Percentiles rank a stretch among this genome's conserved stretches.
phyloP scores from a whole-genome alignment of 2,329 filamentous ascomycete genomes.

The Eutypa lata region DNA sequence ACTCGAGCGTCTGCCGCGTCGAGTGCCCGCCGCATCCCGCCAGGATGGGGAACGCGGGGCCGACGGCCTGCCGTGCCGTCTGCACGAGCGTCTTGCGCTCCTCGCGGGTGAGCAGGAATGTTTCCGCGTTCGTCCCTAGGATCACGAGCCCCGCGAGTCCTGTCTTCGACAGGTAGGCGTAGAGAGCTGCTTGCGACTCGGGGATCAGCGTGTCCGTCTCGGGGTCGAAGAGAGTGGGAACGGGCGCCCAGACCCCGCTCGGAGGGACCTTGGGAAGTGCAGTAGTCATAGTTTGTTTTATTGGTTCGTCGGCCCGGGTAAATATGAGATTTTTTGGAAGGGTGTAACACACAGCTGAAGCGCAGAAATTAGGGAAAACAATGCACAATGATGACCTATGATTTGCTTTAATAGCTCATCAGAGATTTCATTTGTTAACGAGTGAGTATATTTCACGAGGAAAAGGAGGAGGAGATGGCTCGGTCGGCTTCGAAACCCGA shows the following conservation, averaged over 20 bases:
- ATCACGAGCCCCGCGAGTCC: conserved; percentile 31
- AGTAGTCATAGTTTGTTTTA: neutral
- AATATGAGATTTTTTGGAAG: neutral
- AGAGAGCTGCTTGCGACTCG: conserved; percentile 45
- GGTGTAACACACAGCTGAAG: too few relatives aligned
- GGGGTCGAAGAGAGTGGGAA: conserved; percentile 51
- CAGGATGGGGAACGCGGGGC: conserved; percentile 55
- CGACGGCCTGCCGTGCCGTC: conserved; percentile 52
- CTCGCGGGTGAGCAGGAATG: conserved; percentile 52
- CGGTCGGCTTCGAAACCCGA: too few relatives aligned
- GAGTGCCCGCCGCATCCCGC: conserved; percentile 63
- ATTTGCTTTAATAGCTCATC: too few relatives aligned
- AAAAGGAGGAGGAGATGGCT: too few relatives aligned
- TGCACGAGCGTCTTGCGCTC: conserved; percentile 55
- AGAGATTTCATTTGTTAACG: too few relatives aligned
- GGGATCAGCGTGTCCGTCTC: conserved; percentile 44
- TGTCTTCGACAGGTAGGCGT: conserved; percentile 41
- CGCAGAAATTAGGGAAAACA: too few relatives aligned
- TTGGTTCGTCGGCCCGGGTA: neutral
- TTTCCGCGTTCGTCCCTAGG: conserved; percentile 32
- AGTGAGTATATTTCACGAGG: too few relatives aligned
- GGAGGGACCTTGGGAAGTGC: conserved; percentile 27
- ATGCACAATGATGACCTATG: too few relatives aligned
- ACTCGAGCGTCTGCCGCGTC: conserved; percentile 60
- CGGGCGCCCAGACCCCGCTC: conserved; percentile 45